Evolutionary conservation across 345 rosid genomes (phyloP).

Genomic region (Camelina laxa): DNA sequence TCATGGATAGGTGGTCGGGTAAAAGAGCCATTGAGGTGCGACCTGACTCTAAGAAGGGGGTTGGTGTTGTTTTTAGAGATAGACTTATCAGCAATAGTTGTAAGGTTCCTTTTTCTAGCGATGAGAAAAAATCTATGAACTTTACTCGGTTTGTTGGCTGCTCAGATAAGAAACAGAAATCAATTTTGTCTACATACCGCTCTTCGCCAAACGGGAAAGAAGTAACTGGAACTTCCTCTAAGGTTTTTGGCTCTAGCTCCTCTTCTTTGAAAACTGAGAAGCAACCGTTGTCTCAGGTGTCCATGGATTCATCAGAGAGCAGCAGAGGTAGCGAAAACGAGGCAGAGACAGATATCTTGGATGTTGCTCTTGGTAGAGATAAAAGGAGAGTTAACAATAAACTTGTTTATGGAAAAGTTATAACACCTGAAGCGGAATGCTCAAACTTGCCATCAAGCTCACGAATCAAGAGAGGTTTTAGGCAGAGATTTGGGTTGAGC

Average conservation of each 20-base stretch:
- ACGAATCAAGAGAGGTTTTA: conserved; percentile 51
- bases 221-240: conserved; percentile 71
- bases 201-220: conserved; percentile 68
- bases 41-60: conserved; percentile 57
- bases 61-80: conserved; percentile 66
- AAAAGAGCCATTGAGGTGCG: conserved; percentile 59
- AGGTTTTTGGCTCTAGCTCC: conserved; percentile 48
- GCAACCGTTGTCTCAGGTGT: conserved; percentile 51
- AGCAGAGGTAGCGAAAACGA: conserved; percentile 60
- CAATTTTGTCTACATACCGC: conserved; percentile 54
- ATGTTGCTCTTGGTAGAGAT: conserved; percentile 50
- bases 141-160: conserved; percentile 52
- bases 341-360: conserved; percentile 50
- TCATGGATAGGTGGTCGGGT: conserved; percentile 81
- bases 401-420: conserved; percentile 41
- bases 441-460: conserved; percentile 57
- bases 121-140: conserved; percentile 59
- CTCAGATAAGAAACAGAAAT: conserved; percentile 59
- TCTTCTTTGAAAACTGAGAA: conserved; percentile 45
- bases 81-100: conserved; percentile 52
- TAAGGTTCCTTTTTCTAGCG: conserved; percentile 60
- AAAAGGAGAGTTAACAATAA: conserved; percentile 48
- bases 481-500: conserved; percentile 53
- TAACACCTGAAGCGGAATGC: conserved; percentile 51
- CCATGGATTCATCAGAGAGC: conserved; percentile 74